phyloP scores from a whole-genome alignment of 2,329 filamentous ascomycete species.

The Nigrospora oryzae region DNA sequence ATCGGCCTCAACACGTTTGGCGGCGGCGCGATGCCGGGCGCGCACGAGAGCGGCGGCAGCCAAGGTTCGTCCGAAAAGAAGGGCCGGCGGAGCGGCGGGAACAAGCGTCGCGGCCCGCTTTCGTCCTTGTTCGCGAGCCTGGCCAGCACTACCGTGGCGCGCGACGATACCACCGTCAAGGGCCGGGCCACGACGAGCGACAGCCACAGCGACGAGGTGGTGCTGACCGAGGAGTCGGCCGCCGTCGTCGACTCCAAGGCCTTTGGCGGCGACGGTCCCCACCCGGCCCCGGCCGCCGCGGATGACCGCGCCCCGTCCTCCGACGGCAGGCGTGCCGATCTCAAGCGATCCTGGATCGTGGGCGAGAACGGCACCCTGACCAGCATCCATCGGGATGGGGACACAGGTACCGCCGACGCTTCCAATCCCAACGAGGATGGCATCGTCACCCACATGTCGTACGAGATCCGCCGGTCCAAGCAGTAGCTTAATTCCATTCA shows the following conservation, averaged over 20 bases:
- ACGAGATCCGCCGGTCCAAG: background rate
- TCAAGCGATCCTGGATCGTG: constrained; percentile 5
- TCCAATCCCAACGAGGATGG: background rate
- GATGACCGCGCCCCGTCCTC: background rate
- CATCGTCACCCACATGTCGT: background rate
- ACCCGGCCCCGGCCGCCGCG: background rate
- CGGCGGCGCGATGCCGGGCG: constrained; percentile 1
- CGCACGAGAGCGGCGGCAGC: background rate
- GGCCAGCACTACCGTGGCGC: background rate
- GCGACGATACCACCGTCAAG: background rate
- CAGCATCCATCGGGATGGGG: background rate
- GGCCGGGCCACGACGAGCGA: background rate
- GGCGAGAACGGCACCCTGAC: background rate
- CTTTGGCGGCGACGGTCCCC: background rate
- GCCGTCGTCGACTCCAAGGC: background rate
- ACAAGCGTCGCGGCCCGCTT: background rate
- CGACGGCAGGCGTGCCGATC: background rate
- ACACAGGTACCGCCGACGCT: background rate
- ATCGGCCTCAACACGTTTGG: constrained; percentile 4
- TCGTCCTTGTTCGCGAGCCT: background rate
- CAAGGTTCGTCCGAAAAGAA: background rate
- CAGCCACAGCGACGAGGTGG: background rate
- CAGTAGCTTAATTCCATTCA: too few relatives aligned
- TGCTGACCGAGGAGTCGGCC: background rate
- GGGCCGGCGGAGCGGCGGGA: background rate